phyloP scores from a whole-genome alignment of 2,329 filamentous ascomycete species.

The Fusarium sp. region DNA sequence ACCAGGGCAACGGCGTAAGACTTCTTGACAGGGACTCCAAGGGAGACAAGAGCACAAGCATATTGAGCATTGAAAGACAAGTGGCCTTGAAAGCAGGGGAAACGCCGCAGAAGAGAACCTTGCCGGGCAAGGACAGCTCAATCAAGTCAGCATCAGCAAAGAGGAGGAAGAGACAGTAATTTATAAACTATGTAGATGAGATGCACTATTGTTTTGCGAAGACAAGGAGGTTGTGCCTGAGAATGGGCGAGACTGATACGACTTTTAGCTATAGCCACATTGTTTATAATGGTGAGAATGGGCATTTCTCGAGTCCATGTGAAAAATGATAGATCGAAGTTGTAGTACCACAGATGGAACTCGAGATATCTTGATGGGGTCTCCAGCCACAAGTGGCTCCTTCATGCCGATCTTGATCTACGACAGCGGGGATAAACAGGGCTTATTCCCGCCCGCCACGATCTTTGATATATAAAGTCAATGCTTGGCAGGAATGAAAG shows the following conservation, averaged over 20 bases:
- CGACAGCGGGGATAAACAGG: conserved; percentile 8
- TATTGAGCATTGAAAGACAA: conserved; percentile 17
- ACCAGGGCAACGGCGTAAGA: conserved; percentile 5
- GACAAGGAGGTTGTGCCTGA: neutral
- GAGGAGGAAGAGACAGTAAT: neutral
- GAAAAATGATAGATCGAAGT: neutral
- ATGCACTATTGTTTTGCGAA: neutral
- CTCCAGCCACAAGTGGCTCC: conserved; percentile 31
- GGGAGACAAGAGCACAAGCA: conserved; percentile 19
- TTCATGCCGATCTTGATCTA: conserved; percentile 24
- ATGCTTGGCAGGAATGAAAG: conserved; percentile 18
- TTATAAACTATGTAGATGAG: neutral
- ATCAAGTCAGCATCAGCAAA: neutral
- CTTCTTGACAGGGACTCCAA: conserved; percentile 28
- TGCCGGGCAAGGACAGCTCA: neutral
- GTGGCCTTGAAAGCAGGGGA: conserved; percentile 16
- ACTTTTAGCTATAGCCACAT: neutral
- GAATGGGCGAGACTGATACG: neutral
- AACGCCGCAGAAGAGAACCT: neutral
- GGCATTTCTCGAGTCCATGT: neutral
- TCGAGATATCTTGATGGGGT: neutral
- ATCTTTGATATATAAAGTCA: conserved; percentile 17
- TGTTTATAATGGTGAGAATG: neutral
- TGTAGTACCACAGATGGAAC: neutral
- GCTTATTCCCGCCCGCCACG: conserved; percentile 24